A percentile compares a stretch with the other conserved stretches of the same genome.
Conservation (phyloP, 352 stramenopile species). For the Saprolegnia diclina region DNA sequence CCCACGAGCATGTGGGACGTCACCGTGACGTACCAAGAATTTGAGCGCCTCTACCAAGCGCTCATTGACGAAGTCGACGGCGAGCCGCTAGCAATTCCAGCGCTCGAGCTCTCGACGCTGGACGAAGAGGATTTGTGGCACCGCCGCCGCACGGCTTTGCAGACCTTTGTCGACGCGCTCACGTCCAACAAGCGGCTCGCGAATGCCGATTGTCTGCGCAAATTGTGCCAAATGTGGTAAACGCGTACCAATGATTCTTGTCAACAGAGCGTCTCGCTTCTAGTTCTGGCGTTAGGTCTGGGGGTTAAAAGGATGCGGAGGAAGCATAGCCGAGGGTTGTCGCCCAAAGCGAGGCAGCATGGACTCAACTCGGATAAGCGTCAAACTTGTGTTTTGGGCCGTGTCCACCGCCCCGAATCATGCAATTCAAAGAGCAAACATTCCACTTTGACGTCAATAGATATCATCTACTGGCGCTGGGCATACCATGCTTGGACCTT, state of each 20-base stretch:
- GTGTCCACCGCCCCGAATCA: too few species aligned
- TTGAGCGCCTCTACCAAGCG: slow-evolving; percentile 62
- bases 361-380: too few species aligned
- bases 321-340: too few species aligned
- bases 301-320: too few species aligned
- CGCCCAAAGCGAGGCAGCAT: too few species aligned
- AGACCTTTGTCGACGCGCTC: slow-evolving; percentile 2
- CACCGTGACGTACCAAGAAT: slow-evolving; percentile 69
- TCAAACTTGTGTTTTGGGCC: too few species aligned
- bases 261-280: too few species aligned
- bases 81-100: slow-evolving; percentile 37
- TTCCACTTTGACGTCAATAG: too few species aligned
- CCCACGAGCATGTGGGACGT: slow-evolving; percentile 84
- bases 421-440: too few species aligned
- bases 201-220: neutral
- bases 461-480: too few species aligned
- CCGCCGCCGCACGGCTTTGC: neutral
- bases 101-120: slow-evolving; percentile 1
- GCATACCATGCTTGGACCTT: neutral
- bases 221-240: slow-evolving; percentile 6
- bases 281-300: too few species aligned
- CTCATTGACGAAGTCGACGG: slow-evolving; percentile 57
- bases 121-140: slow-evolving; percentile 1
- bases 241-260: too few species aligned
- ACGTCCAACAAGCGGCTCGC: neutral